phyloP scores from a whole-genome alignment of 768 basidiomycete genomes.

The Suillus subalutaceus region DNA sequence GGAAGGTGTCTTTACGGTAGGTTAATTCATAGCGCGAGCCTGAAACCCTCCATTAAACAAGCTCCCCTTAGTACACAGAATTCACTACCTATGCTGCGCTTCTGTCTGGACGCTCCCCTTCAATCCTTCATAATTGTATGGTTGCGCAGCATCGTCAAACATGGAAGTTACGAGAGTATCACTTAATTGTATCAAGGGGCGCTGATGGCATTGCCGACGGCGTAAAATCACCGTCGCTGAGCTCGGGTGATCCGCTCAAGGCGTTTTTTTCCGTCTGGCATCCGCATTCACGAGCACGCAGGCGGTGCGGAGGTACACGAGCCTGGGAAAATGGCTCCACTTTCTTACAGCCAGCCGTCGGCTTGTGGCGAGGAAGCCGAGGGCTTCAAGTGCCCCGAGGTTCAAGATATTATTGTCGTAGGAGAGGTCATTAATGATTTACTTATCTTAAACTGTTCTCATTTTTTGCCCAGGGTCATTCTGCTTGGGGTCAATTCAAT shows the following conservation, averaged over 20 bases:
- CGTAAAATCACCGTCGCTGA: conserved; percentile 38
- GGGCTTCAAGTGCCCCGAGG: conserved; percentile 31
- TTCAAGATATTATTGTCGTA: conserved; percentile 63
- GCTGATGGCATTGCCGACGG: conserved; percentile 16
- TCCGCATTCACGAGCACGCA: conserved; percentile 49
- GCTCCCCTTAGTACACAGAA: conserved; percentile 64
- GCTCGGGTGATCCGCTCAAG: conserved; percentile 61
- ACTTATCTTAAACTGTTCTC: conserved; percentile 11
- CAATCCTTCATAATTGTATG: conserved; percentile 68
- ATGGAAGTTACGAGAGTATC: conserved; percentile 84
- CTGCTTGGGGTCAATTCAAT: conserved; percentile 88
- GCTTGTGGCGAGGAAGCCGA: conserved; percentile 21
- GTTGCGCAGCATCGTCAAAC: conserved; percentile 88
- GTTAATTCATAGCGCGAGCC: conserved; percentile 22
- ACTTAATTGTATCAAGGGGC: conserved; percentile 45
- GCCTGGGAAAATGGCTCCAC: conserved; percentile 35
- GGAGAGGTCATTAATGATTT: conserved; percentile 59
- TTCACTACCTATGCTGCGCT: conserved; percentile 84
- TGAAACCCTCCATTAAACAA: conserved; percentile 9
- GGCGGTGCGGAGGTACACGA: conserved; percentile 53
- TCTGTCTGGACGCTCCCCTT: conserved; percentile 67
- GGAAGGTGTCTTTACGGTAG: conserved; percentile 79
- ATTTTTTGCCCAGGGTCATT: conserved; percentile 68
- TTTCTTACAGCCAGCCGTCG: conserved; percentile 33
- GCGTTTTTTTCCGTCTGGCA: conserved; percentile 62